phyloP scores from a whole-genome alignment of 306 rosid genomes.

The Lithocarpus polystachyus region DNA sequence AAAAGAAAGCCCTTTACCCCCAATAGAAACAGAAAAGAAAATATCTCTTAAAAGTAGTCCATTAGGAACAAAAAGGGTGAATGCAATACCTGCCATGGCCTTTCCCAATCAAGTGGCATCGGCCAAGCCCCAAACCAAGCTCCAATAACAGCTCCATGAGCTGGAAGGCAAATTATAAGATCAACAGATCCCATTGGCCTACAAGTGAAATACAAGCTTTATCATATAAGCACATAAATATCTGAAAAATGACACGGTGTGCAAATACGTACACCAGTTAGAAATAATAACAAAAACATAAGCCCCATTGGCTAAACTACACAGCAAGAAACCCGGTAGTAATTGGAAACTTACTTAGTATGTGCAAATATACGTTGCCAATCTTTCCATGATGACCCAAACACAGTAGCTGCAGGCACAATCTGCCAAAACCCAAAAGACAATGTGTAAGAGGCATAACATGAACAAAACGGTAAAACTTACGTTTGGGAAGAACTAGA shows the following conservation, averaged over 20 bases:
- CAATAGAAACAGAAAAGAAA: too few relatives aligned
- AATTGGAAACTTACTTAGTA: constrained; percentile 48
- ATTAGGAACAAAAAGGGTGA: not conserved
- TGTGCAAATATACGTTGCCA: constrained; percentile 80
- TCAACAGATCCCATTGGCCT: constrained; percentile 69
- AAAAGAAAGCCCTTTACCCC: too few relatives aligned
- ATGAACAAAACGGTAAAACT: not conserved
- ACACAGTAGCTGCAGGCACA: constrained; percentile 78
- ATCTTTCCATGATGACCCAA: constrained; percentile 75
- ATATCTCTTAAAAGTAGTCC: not conserved
- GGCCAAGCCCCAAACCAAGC: constrained; percentile 99
- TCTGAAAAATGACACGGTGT: not conserved
- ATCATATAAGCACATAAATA: not conserved
- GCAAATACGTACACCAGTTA: not conserved
- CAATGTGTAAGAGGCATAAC: not conserved
- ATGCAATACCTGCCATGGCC: constrained; percentile 80
- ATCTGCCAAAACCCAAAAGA: constrained; percentile 37
- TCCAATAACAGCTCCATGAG: constrained; percentile 86
- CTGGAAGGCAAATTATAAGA: constrained; percentile 69
- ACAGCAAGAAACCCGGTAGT: not conserved
- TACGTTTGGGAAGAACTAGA: not conserved
- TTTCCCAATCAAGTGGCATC: constrained; percentile 99
- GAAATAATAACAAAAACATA: not conserved
- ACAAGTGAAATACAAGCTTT: constrained; percentile 15
- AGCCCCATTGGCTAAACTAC: constrained; percentile 2